Conservation (phyloP, 2,329 filamentous ascomycete genomes). For the Aspergillus unguis region DNA sequence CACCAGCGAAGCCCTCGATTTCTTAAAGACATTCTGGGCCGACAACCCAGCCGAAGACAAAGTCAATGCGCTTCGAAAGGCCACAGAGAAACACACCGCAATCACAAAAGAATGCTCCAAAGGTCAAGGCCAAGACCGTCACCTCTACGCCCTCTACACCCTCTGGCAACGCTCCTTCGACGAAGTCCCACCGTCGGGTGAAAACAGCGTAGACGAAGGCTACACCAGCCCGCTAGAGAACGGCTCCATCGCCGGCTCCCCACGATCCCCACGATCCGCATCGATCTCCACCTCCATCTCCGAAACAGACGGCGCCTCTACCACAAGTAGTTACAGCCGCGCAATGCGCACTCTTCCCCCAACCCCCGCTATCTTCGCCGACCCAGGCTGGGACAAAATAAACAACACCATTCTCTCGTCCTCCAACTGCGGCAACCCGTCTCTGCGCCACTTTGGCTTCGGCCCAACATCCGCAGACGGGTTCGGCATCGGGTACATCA, state of each 20-base stretch:
- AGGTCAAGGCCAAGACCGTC: slow-evolving; percentile 85
- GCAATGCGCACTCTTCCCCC: slow-evolving; percentile 44
- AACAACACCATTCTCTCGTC: slow-evolving; percentile 94
- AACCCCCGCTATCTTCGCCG: slow-evolving; percentile 76
- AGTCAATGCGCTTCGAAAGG: slow-evolving; percentile 77
- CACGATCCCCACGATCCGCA: slow-evolving; percentile 17
- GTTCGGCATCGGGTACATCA: slow-evolving; percentile 97
- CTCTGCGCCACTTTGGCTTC: slow-evolving; percentile 91
- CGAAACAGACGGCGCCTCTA: slow-evolving; percentile 41
- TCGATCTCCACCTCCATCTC: slow-evolving; percentile 36
- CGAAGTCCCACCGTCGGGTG: slow-evolving; percentile 57
- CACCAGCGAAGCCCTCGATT: slow-evolving; percentile 77
- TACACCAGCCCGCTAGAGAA: slow-evolving; percentile 58
- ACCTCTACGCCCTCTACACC: slow-evolving; percentile 89
- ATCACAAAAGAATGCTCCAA: slow-evolving; percentile 83
- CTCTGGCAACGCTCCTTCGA: slow-evolving; percentile 91
- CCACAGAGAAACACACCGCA: slow-evolving; percentile 76
- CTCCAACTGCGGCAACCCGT: slow-evolving; percentile 98
- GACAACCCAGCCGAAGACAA: slow-evolving; percentile 81
- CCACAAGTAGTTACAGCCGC: slow-evolving; percentile 56
- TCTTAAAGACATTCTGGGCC: slow-evolving; percentile 91
- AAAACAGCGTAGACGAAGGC: slow-evolving; percentile 51
- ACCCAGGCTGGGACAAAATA: slow-evolving; percentile 87
- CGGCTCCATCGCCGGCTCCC: slow-evolving; percentile 26
- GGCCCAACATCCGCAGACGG: slow-evolving; percentile 90